Evolutionary conservation across 2,329 filamentous ascomycete genomes (phyloP).

Genomic region (Monilinia laxa): DNA sequence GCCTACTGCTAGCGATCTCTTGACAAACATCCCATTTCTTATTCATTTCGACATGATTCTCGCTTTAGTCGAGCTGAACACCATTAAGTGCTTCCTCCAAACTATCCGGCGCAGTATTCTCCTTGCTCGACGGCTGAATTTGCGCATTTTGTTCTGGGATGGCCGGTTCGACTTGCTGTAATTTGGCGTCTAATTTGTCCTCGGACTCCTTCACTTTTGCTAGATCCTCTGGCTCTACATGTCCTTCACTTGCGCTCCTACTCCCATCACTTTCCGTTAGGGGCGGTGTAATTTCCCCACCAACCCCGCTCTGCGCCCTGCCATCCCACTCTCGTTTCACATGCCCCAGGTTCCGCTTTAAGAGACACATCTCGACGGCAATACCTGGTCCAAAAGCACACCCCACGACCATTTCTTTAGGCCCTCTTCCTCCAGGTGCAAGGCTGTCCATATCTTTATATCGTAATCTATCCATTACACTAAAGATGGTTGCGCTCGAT

Average conservation of each 20-base stretch:
- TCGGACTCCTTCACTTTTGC: slow-evolving; percentile 28
- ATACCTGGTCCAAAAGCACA: slow-evolving; percentile 72
- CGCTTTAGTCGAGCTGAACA: slow-evolving; percentile 37
- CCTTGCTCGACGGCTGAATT: background rate
- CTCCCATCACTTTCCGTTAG: slow-evolving; percentile 38
- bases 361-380: slow-evolving; percentile 65
- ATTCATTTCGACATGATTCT: background rate
- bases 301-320: slow-evolving; percentile 6
- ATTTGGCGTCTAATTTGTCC: slow-evolving; percentile 28
- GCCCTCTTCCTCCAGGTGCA: slow-evolving; percentile 49
- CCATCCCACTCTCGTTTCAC: slow-evolving; percentile 30
- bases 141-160: slow-evolving; percentile 28
- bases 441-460: slow-evolving; percentile 59
- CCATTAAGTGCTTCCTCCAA: slow-evolving; percentile 38
- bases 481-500: slow-evolving; percentile 67
- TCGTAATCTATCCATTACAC: slow-evolving; percentile 62
- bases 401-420: slow-evolving; percentile 60
- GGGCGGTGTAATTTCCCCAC: slow-evolving; percentile 38
- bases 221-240: slow-evolving; percentile 28
- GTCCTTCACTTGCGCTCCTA: slow-evolving; percentile 32
- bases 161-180: slow-evolving; percentile 27
- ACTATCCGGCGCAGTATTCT: slow-evolving; percentile 24
- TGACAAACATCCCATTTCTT: background rate
- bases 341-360: slow-evolving; percentile 47
- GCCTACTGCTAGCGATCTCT: background rate